Conservation (phyloP, 306 rosid species). For the Quercus agrifolia region DNA sequence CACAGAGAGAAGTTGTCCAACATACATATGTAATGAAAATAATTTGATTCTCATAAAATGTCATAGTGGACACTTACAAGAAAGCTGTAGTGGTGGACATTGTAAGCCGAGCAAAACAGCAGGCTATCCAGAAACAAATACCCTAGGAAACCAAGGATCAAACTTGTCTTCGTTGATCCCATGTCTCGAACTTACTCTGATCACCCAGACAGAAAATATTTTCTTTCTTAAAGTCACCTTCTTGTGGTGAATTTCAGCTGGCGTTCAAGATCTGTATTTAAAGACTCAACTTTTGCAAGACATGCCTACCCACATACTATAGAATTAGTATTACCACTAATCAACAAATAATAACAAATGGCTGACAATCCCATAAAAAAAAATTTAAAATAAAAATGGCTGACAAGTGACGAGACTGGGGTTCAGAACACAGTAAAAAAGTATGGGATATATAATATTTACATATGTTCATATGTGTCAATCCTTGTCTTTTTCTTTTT, state of each 20-base stretch:
- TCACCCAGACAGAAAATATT: not conserved
- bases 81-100: slow-evolving; percentile 22
- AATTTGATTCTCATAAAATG: not conserved
- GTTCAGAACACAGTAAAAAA: no score
- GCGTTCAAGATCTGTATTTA: not conserved
- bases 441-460: no score
- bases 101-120: slow-evolving; percentile 3
- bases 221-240: not conserved
- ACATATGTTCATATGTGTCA: no score
- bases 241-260: not conserved
- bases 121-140: slow-evolving; percentile 4
- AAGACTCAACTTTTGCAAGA: not conserved
- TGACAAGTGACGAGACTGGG: no score
- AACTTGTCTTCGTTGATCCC: not conserved
- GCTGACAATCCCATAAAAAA: no score
- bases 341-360: no score
- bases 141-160: not conserved
- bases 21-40: no score
- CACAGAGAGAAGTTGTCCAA: not conserved
- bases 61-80: slow-evolving; percentile 1
- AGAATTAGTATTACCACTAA: no score
- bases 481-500: no score
- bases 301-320: not conserved
- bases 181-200: not conserved
- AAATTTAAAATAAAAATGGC: no score